Conservation (phyloP, 2,329 filamentous ascomycete genomes). For the Neonectria faginata region DNA sequence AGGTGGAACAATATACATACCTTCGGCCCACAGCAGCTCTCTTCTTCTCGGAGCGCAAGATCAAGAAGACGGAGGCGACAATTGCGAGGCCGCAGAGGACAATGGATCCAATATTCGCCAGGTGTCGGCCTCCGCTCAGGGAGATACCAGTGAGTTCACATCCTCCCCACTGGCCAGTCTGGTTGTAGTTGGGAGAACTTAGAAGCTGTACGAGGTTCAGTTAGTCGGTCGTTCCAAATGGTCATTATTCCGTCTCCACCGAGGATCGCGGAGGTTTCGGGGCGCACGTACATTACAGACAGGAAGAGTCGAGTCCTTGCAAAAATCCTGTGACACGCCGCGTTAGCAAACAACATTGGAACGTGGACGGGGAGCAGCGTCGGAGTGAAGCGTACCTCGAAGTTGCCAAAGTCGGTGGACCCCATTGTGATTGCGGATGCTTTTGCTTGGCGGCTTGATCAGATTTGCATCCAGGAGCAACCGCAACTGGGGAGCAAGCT, state of each 20-base stretch:
- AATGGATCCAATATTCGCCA: constrained; percentile 95
- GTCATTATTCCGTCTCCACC: constrained; percentile 37
- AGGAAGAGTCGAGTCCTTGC: constrained; percentile 84
- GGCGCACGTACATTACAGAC: constrained; percentile 80
- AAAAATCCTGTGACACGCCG: constrained; percentile 73
- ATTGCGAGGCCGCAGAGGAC: constrained; percentile 84
- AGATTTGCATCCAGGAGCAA: constrained; percentile 44
- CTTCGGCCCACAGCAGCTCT: constrained; percentile 93
- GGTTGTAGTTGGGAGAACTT: constrained; percentile 72
- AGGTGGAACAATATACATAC: constrained; percentile 58
- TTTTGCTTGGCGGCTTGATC: constrained; percentile 43
- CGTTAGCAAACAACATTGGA: constrained; percentile 39
- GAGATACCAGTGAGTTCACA: constrained; percentile 82
- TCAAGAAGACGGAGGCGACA: constrained; percentile 70
- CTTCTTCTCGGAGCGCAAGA: constrained; percentile 88
- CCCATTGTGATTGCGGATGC: constrained; percentile 61
- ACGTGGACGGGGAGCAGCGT: constrained; percentile 18
- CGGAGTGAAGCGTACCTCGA: constrained; percentile 58
- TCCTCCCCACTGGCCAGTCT: constrained; percentile 71
- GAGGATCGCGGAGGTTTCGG: constrained; percentile 21
- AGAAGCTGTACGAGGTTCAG: constrained; percentile 45
- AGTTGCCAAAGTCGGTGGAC: constrained; percentile 71
- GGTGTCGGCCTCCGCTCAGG: constrained; percentile 71
- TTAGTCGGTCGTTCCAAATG: constrained; percentile 34
- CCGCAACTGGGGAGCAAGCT: constrained; percentile 38